These are phyloP conservation scores for Sarocladiaceae sp. DNA, from an alignment of 2,329 filamentous ascomycete species.

Conservation along the genomic window DNA sequence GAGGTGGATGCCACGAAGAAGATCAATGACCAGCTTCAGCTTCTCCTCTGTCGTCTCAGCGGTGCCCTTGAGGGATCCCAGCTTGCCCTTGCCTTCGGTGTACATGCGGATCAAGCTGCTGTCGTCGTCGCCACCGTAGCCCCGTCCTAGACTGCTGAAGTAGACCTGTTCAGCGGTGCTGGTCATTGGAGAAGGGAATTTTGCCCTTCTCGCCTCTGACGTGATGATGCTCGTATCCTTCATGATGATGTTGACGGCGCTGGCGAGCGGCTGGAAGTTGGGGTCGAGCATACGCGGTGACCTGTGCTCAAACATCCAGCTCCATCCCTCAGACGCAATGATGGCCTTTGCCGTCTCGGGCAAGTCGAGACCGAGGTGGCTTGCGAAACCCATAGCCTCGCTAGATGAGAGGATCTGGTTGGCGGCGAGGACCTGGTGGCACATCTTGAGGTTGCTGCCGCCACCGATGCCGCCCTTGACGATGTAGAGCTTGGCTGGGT, in stretches of 20 bases:
- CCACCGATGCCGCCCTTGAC: constrained; percentile 55
- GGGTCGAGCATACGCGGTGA: constrained; percentile 47
- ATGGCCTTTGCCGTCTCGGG: constrained; percentile 34
- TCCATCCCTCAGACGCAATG: constrained; percentile 42
- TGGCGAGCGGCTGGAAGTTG: constrained; percentile 47
- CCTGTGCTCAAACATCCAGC: constrained; percentile 58
- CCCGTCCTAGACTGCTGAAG: constrained; percentile 51
- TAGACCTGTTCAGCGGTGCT: constrained; percentile 60
- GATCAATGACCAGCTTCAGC: constrained; percentile 28
- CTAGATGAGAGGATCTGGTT: constrained; percentile 56
- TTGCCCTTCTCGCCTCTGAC: constrained; percentile 49
- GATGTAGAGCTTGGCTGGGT: constrained; percentile 53
- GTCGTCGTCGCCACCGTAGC: constrained; percentile 41
- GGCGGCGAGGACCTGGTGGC: constrained; percentile 59
- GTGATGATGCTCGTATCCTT: constrained; percentile 64
- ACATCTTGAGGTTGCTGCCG: constrained; percentile 63
- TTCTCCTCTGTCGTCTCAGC: constrained; percentile 60
- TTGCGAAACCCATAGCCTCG: constrained; percentile 56
- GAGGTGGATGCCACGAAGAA: constrained; percentile 38
- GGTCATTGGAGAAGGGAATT: constrained; percentile 56
- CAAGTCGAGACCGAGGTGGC: constrained; percentile 46
- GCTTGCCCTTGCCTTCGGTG: constrained; percentile 26
- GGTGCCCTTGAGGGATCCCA: constrained; percentile 21
- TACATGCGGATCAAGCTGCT: constrained; percentile 37
- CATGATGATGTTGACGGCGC: constrained; percentile 52